Evolutionary conservation across 441 rosid species (phyloP).

Genomic region (Dalechampia spathulata): DNA sequence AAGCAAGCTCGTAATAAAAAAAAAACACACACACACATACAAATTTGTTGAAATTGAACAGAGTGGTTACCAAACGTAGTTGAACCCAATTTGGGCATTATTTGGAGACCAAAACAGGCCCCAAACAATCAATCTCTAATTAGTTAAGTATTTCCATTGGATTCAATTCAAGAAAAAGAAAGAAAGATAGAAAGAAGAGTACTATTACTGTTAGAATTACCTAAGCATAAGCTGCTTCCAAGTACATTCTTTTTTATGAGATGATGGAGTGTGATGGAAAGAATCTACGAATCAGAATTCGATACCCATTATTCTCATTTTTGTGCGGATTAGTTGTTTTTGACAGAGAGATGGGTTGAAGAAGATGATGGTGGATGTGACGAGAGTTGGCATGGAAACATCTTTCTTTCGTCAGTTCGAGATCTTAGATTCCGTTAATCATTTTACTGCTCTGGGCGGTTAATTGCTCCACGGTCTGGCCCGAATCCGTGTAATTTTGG

Average conservation of each 20-base stretch:
- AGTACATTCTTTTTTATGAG: background rate
- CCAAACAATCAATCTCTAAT: background rate
- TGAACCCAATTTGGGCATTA: conserved; percentile 25
- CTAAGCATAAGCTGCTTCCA: background rate
- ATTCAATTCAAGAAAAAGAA: background rate
- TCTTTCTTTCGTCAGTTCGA: too few species aligned
- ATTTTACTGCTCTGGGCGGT: too few species aligned
- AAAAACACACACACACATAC: conserved; percentile 21
- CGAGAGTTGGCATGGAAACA: too few species aligned
- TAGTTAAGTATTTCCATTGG: background rate
- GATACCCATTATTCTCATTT: conserved; percentile 7
- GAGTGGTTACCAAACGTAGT: conserved; percentile 27
- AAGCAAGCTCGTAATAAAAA: too few species aligned
- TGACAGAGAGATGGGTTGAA: too few species aligned
- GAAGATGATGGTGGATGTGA: too few species aligned
- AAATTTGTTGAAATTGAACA: conserved; percentile 21
- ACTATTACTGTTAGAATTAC: background rate
- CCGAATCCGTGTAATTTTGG: too few species aligned
- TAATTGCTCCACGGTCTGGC: too few species aligned
- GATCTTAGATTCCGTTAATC: too few species aligned
- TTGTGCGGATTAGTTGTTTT: too few species aligned
- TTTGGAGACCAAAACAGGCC: background rate
- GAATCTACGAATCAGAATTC: conserved; percentile 11
- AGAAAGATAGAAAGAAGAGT: background rate
- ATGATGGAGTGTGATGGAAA: background rate